Evolutionary conservation across 2,329 filamentous ascomycete genomes (phyloP).

Genomic region (Zymoseptoria pseudotritici): DNA sequence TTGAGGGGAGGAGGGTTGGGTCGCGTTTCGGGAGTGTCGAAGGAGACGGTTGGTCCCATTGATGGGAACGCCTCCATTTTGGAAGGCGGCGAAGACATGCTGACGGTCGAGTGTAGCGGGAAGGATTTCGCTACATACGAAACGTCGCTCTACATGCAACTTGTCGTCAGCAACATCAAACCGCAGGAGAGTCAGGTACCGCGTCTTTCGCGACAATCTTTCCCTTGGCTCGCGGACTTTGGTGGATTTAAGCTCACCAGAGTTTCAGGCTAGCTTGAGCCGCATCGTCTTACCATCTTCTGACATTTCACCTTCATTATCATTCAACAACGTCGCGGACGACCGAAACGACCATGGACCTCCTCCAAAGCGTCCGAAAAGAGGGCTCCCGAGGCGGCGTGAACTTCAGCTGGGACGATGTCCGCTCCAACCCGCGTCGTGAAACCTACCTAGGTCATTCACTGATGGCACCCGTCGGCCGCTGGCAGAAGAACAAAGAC

Average conservation of each 20-base stretch:
- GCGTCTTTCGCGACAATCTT: not conserved
- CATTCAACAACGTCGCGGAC: not conserved
- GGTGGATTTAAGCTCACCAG: not conserved
- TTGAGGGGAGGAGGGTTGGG: not conserved
- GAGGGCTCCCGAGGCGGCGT: conserved; percentile 81
- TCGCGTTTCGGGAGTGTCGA: conserved; percentile 5
- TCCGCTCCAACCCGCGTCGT: conserved; percentile 76
- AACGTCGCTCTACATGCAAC: not conserved
- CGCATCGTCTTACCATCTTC: not conserved
- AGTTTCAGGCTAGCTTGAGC: too few relatives aligned
- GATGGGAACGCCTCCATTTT: conserved; percentile 13
- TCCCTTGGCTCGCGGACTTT: not conserved
- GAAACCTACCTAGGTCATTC: conserved; percentile 89
- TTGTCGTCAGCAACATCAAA: not conserved
- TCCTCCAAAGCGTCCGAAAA: conserved; percentile 87
- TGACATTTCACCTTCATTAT: not conserved
- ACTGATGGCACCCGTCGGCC: conserved; percentile 79
- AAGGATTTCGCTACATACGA: not conserved
- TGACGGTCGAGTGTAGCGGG: not conserved
- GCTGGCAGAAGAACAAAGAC: conserved; percentile 77
- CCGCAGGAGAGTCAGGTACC: not conserved
- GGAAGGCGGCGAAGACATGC: not conserved
- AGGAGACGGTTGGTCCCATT: not conserved
- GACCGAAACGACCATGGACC: conserved; percentile 60
- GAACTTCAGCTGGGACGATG: conserved; percentile 96